Base-by-base conservation (phyloP, 2,329 filamentous ascomycete species). In the Phialophora chinensis region DNA sequence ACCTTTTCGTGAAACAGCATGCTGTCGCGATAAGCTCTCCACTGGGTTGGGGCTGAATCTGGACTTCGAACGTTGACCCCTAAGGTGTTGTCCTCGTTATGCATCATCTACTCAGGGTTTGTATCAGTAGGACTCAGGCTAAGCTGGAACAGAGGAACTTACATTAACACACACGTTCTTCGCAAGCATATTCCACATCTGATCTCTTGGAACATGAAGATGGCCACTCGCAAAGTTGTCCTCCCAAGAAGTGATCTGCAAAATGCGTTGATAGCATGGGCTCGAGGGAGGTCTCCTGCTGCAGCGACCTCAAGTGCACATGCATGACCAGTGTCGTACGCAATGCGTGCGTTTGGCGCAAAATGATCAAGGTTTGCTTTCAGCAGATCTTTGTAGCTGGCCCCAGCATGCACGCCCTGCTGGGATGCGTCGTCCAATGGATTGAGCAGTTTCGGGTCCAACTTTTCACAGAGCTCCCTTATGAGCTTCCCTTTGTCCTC, bases 211-310 rank as follows among this genome's bases (percentile, higher is more conserved):
- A 29, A 53, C 50, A 53, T 23, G 50, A 10, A 53, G 50, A 23
- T 53, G 50, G 25, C 50, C 50, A 11, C 50, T 53, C 23, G 50
- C 50, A 11, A 53, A 53, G 25, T 53, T 53, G 50, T 53, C 50
- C 23, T 53, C 50, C 50, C 50, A 53, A 53, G 50, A 53, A 53
- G 23, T 53, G 50, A 27, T 53, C 50, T 5, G 50, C 50, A 27
- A 27, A 53, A 53, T 17, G 50, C 50, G 23, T 53, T 53, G 50
- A 53, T 53, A 23, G 50, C 25, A 27, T 53, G 29, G 17, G 50
- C 50, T 2, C n/a, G 50, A 7, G 7, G n/a, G 6, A 53, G 25
- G 23, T 53, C 50, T 27, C 23, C n/a, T 11, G 6, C 25, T 14
- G 23, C 50, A 23, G 50, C 50, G 17, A 53, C 25, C 25, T 53